These are phyloP conservation scores for Solanum habrochaites DNA, from an alignment of 257 asterid species.

Conservation along the genomic window DNA sequence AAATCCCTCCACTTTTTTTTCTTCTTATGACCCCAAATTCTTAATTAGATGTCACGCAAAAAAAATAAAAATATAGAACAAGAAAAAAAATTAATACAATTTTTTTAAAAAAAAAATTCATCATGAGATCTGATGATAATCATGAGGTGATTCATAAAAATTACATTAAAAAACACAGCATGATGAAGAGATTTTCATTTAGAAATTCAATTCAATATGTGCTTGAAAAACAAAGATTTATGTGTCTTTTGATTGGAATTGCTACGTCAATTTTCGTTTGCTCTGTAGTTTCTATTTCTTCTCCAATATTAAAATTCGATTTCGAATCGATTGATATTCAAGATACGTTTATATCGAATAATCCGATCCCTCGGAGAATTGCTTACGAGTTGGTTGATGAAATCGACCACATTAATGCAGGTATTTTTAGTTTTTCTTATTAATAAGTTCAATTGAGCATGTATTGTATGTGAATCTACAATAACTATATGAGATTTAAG, in stretches of 20 bases:
- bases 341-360: neutral
- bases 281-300: neutral
- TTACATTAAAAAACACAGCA: neutral
- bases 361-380: neutral
- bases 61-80: neutral
- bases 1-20: neutral
- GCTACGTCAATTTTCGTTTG: neutral
- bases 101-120: neutral
- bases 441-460: neutral
- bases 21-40: neutral
- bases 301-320: neutral
- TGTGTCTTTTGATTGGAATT: constrained; percentile 13
- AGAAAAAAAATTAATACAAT: neutral
- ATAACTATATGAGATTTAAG: neutral
- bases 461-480: neutral
- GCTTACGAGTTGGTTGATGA: neutral
- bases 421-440: neutral
- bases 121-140: neutral
- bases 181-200: neutral
- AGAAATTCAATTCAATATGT: constrained; percentile 18
- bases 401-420: neutral
- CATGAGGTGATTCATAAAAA: neutral
- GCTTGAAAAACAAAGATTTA: constrained; percentile 40
- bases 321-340: neutral
- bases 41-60: neutral